phyloP scores from a whole-genome alignment of 2,329 filamentous ascomycete genomes.

The Pestalotiopsis sp. region DNA sequence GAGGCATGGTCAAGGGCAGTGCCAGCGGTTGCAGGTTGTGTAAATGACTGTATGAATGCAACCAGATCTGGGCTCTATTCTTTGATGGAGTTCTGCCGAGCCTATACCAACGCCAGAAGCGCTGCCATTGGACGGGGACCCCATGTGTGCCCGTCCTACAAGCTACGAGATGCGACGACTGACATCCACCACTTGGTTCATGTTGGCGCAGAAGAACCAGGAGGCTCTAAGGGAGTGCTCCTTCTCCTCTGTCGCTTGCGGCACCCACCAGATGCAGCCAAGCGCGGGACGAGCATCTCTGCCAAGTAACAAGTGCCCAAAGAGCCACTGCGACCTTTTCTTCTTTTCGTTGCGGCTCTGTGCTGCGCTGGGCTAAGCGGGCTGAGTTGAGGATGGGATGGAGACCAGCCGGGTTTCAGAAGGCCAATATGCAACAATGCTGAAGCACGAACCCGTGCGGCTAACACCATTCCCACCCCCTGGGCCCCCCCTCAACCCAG shows the following conservation, averaged over 20 bases:
- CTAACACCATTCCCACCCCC: conserved; percentile 12
- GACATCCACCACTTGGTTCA: no score
- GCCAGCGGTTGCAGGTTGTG: neutral
- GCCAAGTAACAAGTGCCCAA: neutral
- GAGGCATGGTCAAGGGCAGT: neutral
- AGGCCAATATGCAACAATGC: conserved; percentile 26
- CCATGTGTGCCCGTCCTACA: neutral
- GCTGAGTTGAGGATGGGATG: conserved; percentile 18
- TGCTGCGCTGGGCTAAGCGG: neutral
- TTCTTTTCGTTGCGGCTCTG: neutral
- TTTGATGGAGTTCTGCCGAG: neutral
- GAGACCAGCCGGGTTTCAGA: conserved; percentile 28
- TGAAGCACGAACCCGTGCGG: conserved; percentile 29
- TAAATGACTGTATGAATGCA: neutral
- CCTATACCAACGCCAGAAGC: neutral
- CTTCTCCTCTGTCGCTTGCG: conserved; percentile 5
- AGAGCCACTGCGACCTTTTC: no score
- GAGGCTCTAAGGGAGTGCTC: neutral
- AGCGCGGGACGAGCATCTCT: neutral
- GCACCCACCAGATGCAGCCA: conserved; percentile 2
- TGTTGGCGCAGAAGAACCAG: neutral
- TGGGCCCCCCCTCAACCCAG: neutral
- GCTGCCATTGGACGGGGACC: neutral
- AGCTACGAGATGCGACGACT: no score
- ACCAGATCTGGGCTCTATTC: neutral